Percentiles rank a stretch among this genome's conserved stretches.
These are phyloP conservation scores for Pelargonium australe DNA, from an alignment of 441 rosid genomes.

Conservation along the genomic window DNA sequence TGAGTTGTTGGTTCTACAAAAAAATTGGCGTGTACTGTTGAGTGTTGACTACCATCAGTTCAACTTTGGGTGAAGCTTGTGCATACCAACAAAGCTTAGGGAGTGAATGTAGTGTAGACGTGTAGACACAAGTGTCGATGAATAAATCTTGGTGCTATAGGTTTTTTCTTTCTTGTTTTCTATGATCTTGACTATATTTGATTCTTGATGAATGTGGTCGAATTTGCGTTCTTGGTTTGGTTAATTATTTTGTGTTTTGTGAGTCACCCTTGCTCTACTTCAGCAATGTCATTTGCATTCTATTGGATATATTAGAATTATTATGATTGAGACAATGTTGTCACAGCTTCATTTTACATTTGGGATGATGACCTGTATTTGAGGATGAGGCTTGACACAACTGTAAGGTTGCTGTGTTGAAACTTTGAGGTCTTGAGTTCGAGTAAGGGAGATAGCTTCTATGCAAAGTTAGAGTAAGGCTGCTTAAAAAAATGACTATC, in stretches of 20 bases:
- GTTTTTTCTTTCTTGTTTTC: too few relatives aligned
- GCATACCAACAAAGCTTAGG: not conserved
- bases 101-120: not conserved
- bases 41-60: not conserved
- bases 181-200: too few relatives aligned
- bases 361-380: not conserved
- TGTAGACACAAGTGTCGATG: not conserved
- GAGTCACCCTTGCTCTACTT: not conserved
- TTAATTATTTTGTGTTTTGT: not conserved
- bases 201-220: too few relatives aligned
- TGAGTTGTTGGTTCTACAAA: not conserved
- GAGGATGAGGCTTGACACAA: too few relatives aligned
- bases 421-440: too few relatives aligned
- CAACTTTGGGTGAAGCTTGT: not conserved
- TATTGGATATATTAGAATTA: too few relatives aligned
- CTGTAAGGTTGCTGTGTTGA: too few relatives aligned
- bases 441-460: too few relatives aligned
- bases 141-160: not conserved
- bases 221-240: not conserved
- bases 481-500: too few relatives aligned
- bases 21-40: not conserved
- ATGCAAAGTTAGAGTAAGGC: too few relatives aligned
- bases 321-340: not conserved
- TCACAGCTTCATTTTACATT: not conserved
- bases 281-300: not conserved